Base-by-base conservation (phyloP, 306 rosid genomes). In the Adenanthera pavonina region DNA sequence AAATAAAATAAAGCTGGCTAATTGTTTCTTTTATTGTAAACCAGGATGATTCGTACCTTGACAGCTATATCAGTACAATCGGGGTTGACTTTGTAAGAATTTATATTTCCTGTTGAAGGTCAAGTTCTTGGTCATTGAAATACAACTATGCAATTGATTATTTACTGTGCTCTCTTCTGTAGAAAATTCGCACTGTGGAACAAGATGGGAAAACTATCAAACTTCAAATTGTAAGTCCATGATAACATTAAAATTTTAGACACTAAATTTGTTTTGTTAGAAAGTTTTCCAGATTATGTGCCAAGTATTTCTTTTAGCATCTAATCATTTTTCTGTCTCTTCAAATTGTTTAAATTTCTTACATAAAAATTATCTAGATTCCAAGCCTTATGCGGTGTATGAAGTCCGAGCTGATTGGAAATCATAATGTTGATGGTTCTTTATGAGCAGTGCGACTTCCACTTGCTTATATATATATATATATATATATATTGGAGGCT, bases 21-120 rank as follows among this genome's bases (percentile, higher is more conserved):
- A 84, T 74, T 38, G 72, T 46, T 52, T 41, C 11, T 68, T 41
- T 73, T 9, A 64, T 76, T 81, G 59, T 51, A 38, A 47, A 84
- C 64, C 89, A 96, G 99, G 99, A 96, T 80, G 98, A 96, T 88
- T 96, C 98, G 14, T 96, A 96, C 87, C 88, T 96, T 87, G 99
- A 96, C 85, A 96, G 99, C 94, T 96, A 96, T 86, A 96, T 96
- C 86, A 96, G 99, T 89, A 96, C 99, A 70, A 96, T 96, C 40
- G 99, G 99, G 75, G 99, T 96, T 81, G 99, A 96, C 88, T 96
- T 96, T 88, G 99, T 96, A 90, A 92, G 99, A 79, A 75, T 83
- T 81, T 12, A 13, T 75, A 51, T 68, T 35, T 46, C 2, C 35
- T 46, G 15, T 10, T 41, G 62, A 64, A 79, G 43, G 54, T 43